Percentiles rank a stretch among this genome's conserved stretches.
phyloP scores from a whole-genome alignment of 305 asterid species.

The Fraxinus albicans region DNA sequence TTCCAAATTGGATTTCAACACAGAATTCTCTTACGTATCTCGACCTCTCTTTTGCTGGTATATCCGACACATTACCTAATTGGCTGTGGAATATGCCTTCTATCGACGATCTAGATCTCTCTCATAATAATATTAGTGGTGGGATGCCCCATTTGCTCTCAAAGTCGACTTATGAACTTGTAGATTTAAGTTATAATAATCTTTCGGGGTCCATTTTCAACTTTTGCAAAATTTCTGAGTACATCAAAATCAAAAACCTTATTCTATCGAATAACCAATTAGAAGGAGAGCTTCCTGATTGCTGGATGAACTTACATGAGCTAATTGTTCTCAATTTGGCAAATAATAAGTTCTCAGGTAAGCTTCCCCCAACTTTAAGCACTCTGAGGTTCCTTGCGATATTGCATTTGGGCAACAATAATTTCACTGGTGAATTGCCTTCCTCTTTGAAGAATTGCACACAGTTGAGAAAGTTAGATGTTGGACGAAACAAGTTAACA shows the following conservation, averaged over 20 bases:
- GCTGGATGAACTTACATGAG: constrained; percentile 21
- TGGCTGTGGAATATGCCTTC: constrained; percentile 32
- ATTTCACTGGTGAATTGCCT: constrained; percentile 32
- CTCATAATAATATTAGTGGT: constrained; percentile 33
- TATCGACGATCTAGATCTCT: neutral
- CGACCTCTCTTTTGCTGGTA: constrained; percentile 27
- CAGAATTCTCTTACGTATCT: neutral
- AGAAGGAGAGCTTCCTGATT: constrained; percentile 27
- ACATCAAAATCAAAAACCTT: neutral
- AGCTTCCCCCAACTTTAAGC: constrained; percentile 27
- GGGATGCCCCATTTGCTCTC: neutral
- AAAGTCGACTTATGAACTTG: neutral
- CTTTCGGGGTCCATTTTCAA: constrained; percentile 26
- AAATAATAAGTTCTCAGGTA: constrained; percentile 32
- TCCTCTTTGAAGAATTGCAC: constrained; percentile 19
- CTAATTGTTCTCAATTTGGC: constrained; percentile 21
- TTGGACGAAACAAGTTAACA: neutral
- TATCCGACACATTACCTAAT: constrained; percentile 24
- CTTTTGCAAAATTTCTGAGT: neutral
- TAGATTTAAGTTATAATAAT: constrained; percentile 29
- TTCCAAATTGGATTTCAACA: constrained; percentile 31
- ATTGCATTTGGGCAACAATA: constrained; percentile 24
- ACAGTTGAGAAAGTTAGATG: constrained; percentile 18
- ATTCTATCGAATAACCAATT: constrained; percentile 34
- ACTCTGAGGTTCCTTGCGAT: constrained; percentile 9